Base-by-base conservation (phyloP, 2,329 filamentous ascomycete genomes). In the Trichoderma oligosporum region DNA sequence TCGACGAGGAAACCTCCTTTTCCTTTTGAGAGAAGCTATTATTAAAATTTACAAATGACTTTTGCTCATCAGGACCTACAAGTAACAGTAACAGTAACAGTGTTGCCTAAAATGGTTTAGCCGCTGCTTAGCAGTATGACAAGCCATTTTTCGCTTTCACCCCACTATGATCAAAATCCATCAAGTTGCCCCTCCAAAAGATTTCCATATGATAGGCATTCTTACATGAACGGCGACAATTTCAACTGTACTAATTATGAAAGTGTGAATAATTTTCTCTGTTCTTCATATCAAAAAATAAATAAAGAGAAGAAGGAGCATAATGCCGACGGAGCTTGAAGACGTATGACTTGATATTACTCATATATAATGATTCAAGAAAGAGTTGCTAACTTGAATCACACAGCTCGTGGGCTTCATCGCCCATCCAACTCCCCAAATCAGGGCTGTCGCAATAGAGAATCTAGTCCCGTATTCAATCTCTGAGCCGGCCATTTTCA, bases 371-470 rank as follows among this genome's bases (percentile, higher is more conserved):
- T 1, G 1, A 29, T 11, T 24, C 7, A 12, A 33, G 31, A 14
- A 1, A 29, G 2, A 33, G 2, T 9, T 59, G 35, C 45, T 51
- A 20, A 59, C 33, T 5, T 33, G 25, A 1, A 36, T 27, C n/a
- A 42, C 24, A 27, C 65, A 96, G 90, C 84, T 96, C 54, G 91
- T 97, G 61, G 91, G 91, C 71, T 97, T 97, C 74, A 88, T 97
- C 59, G 88, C 89, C 73, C 88, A 96, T 75, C 89, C 89, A 60
- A 96, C 95, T 70, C 90, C 91, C 39, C 89, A 96, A 70, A 91
- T 97, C 62, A 85, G 94, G 65, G 85, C 90, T 70, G 81, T 93
- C 64, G 92, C 92, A 47, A 84, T 87, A 54, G 91, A 96, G 72
- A 89, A 95, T 65, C 80, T 97, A 33, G 85, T 97, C 44, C 89